phyloP scores from a whole-genome alignment of 345 rosid species.

The Cardamine chenopodiifolia region DNA sequence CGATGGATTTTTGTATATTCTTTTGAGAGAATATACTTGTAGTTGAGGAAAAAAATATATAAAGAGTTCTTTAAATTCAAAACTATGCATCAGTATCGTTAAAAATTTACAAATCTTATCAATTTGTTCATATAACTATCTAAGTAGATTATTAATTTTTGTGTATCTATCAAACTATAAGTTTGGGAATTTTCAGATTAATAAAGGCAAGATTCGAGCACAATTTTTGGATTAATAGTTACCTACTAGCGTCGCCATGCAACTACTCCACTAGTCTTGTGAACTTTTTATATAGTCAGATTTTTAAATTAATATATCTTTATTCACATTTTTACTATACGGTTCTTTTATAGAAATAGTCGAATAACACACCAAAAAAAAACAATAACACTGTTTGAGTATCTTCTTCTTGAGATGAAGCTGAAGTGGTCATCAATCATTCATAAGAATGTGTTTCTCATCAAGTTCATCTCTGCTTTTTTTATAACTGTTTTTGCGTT shows the following conservation, averaged over 20 bases:
- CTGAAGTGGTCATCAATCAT: slow-evolving; percentile 45
- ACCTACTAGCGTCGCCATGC: background rate
- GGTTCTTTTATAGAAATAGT: slow-evolving; percentile 33
- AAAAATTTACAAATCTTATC: background rate
- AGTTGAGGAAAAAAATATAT: too few species aligned
- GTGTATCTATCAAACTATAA: background rate
- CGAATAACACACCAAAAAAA: slow-evolving; percentile 18
- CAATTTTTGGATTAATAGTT: background rate
- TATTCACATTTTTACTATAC: background rate
- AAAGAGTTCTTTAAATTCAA: background rate
- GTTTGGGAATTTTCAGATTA: background rate
- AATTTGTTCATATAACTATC: background rate
- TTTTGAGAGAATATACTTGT: too few species aligned
- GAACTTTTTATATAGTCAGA: slow-evolving; percentile 4
- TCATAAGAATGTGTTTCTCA: slow-evolving; percentile 53
- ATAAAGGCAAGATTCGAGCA: background rate
- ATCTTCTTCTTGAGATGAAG: slow-evolving; percentile 54
- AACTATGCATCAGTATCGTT: background rate
- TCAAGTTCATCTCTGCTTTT: slow-evolving; percentile 54
- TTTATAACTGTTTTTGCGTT: slow-evolving; percentile 63
- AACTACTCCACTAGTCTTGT: background rate
- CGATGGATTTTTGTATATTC: background rate
- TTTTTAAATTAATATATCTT: background rate
- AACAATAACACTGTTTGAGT: background rate
- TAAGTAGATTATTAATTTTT: background rate